These are phyloP conservation scores for Phoenix roebelenii DNA, from an alignment of 176 grass and related monocot genomes.

Conservation along the genomic window DNA sequence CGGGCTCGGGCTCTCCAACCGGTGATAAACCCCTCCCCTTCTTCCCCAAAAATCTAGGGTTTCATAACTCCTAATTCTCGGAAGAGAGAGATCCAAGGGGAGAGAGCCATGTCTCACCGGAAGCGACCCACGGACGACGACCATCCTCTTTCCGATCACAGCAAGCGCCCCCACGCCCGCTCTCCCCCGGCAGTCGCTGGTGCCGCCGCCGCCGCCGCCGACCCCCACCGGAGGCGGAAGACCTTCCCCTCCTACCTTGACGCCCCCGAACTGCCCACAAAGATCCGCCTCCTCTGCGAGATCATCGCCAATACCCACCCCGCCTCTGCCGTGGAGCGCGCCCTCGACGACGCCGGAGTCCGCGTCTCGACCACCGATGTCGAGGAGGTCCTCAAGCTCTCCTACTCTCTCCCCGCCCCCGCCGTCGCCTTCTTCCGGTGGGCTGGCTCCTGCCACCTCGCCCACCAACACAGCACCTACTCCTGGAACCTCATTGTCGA, in stretches of 20 bases:
- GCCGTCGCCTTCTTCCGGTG: conserved; percentile 76
- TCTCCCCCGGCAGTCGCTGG: not conserved
- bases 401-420: conserved; percentile 51
- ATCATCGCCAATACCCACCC: conserved; percentile 24
- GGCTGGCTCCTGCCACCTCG: conserved; percentile 51
- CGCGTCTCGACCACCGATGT: conserved; percentile 47
- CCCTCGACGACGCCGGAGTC: conserved; percentile 38
- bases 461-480: conserved; percentile 56
- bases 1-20: too few relatives aligned
- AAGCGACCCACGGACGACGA: too few relatives aligned
- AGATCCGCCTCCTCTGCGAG: conserved; percentile 31
- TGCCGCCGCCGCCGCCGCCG: not conserved
- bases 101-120: too few relatives aligned
- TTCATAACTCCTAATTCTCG: too few relatives aligned
- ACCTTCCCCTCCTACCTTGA: conserved; percentile 44
- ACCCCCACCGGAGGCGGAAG: not conserved
- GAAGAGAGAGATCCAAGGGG: too few relatives aligned
- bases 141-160: too few relatives aligned
- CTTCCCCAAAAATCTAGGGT: too few relatives aligned
- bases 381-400: conserved; percentile 64
- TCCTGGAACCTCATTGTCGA: conserved; percentile 86
- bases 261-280: conserved; percentile 14
- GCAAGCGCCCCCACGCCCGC: conserved; percentile 26
- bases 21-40: too few relatives aligned
- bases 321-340: conserved; percentile 14